A percentile compares a stretch with the other conserved stretches of the same genome.
Conservation (phyloP, 2,329 filamentous ascomycete species). For the Fusarium begoniae region DNA sequence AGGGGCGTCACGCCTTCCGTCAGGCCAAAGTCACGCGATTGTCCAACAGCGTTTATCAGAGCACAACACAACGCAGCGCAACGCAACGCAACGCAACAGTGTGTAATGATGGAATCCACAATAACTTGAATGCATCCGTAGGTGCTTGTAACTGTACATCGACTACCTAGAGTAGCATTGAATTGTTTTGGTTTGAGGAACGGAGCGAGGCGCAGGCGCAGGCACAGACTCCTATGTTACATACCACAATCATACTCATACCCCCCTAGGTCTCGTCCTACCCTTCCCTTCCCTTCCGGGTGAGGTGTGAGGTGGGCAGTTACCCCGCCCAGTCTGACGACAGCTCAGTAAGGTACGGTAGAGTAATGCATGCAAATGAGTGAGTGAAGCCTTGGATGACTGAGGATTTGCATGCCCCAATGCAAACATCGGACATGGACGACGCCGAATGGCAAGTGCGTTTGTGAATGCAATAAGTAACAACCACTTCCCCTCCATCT, state of each 20-base stretch:
- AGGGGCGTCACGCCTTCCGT: constrained; percentile 43
- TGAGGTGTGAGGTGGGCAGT: constrained; percentile 34
- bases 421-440: constrained; percentile 23
- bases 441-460: constrained; percentile 31
- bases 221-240: constrained; percentile 7
- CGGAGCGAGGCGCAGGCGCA: constrained; percentile 32
- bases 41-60: constrained; percentile 19
- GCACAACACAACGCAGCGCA: not conserved
- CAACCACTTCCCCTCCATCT: constrained; percentile 45
- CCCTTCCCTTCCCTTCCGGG: constrained; percentile 24
- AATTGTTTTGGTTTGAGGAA: not conserved
- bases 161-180: constrained; percentile 1
- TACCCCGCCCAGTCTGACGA: constrained; percentile 58
- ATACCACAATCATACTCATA: constrained; percentile 11
- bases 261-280: constrained; percentile 25
- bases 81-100: not conserved
- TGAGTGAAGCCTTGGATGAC: constrained; percentile 25
- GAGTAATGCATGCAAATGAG: not conserved
- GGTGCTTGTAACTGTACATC: constrained; percentile 1
- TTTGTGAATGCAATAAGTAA: constrained; percentile 46
- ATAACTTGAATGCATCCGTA: constrained; percentile 2
- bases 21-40: constrained; percentile 47
- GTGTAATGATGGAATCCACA: not conserved
- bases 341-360: constrained; percentile 44
- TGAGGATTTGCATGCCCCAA: constrained; percentile 21